phyloP scores from a whole-genome alignment of 176 grass and related monocot species.

The Paspalum notatum region DNA sequence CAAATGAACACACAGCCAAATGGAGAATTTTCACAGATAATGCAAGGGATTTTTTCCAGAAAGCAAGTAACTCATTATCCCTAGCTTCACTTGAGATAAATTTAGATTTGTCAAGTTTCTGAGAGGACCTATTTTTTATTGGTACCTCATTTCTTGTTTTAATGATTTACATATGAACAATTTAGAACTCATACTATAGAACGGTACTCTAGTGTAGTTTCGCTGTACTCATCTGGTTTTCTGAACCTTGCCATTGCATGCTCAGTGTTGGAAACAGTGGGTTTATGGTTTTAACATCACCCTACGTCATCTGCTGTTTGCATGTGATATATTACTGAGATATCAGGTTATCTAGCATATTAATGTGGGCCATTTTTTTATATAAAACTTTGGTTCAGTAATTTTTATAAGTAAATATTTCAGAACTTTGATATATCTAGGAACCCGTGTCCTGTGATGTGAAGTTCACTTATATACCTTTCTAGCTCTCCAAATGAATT shows the following conservation, averaged over 20 bases:
- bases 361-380: neutral
- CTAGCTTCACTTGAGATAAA: constrained; percentile 28
- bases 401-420: constrained; percentile 6
- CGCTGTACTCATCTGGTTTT: neutral
- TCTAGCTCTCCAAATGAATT: neutral
- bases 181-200: constrained; percentile 21
- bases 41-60: constrained; percentile 63
- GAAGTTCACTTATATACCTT: neutral
- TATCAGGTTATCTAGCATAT: constrained; percentile 6
- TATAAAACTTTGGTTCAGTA: constrained; percentile 3
- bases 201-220: neutral
- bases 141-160: neutral
- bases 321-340: constrained; percentile 14
- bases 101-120: neutral
- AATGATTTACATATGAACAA: neutral
- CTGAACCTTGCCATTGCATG: constrained; percentile 16
- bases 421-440: constrained; percentile 9
- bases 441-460: neutral
- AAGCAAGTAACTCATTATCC: constrained; percentile 63
- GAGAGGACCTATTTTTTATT: neutral
- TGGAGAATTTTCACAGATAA: constrained; percentile 93
- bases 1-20: constrained; percentile 83
- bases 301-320: constrained; percentile 18
- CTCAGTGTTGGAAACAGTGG: neutral
- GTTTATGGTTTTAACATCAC: neutral